Evolutionary conservation across 2,329 filamentous ascomycete genomes (phyloP).

Genomic region (Trichoderma sp.): DNA sequence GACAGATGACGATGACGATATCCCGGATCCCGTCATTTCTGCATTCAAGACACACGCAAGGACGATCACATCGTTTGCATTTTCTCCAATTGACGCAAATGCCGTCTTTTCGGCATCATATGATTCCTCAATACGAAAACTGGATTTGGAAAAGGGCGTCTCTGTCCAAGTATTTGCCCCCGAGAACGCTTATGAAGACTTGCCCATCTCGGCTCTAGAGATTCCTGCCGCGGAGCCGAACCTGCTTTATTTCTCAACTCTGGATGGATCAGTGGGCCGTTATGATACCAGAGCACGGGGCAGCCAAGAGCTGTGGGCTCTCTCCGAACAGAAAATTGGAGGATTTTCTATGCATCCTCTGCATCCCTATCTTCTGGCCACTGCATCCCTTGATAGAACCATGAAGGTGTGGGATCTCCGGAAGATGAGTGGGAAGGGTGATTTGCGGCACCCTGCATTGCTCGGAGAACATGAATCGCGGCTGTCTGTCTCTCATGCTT

Average conservation of each 20-base stretch:
- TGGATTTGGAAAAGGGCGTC: conserved; percentile 78
- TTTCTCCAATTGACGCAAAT: conserved; percentile 70
- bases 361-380: conserved; percentile 79
- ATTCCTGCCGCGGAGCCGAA: conserved; percentile 70
- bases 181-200: conserved; percentile 63
- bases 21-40: conserved; percentile 73
- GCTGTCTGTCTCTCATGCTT: conserved; percentile 86
- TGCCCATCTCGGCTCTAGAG: conserved; percentile 81
- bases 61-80: conserved; percentile 82
- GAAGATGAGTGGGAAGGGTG: conserved; percentile 66
- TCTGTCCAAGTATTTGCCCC: conserved; percentile 83
- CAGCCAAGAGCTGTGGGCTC: conserved; percentile 64
- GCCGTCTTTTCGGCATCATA: conserved; percentile 84
- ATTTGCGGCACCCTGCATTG: conserved; percentile 61
- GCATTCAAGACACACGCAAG: conserved; percentile 87
- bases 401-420: conserved; percentile 91
- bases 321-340: conserved; percentile 92
- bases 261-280: conserved; percentile 76
- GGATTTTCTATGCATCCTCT: conserved; percentile 83
- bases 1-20: conserved; percentile 67
- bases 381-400: conserved; percentile 84
- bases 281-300: conserved; percentile 69
- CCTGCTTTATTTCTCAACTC: conserved; percentile 80
- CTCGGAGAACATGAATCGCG: conserved; percentile 80
- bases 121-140: conserved; percentile 83